Evolutionary conservation across 345 rosid species (phyloP).

Genomic region (Firmiana major): DNA sequence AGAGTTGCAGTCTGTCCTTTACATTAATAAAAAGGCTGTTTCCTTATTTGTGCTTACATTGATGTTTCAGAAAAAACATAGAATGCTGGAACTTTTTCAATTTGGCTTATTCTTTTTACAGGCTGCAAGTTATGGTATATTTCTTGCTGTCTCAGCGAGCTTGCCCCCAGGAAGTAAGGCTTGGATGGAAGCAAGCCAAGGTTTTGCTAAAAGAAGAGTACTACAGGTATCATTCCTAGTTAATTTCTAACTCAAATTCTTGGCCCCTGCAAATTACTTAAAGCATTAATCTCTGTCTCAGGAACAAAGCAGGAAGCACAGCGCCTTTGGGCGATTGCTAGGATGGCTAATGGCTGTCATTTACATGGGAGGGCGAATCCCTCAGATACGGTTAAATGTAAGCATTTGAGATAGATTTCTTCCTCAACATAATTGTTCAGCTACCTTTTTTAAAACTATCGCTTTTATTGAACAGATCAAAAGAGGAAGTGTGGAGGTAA

Average conservation of each 20-base stretch:
- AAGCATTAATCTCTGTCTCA: constrained; percentile 11
- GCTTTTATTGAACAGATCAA: constrained; percentile 49
- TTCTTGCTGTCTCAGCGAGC: constrained; percentile 63
- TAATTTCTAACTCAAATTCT: background rate
- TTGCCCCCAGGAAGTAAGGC: constrained; percentile 57
- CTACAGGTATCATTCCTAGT: constrained; percentile 33
- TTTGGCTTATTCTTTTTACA: constrained; percentile 17
- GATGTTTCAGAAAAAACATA: no score
- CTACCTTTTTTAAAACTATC: constrained; percentile 20
- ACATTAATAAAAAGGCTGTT: no score
- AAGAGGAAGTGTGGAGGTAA: constrained; percentile 88
- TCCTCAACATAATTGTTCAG: background rate
- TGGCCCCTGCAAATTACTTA: background rate
- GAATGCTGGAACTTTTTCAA: no score
- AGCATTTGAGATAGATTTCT: background rate
- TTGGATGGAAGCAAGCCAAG: constrained; percentile 28
- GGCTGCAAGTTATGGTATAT: constrained; percentile 70
- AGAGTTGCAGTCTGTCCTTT: no score
- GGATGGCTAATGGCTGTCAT: constrained; percentile 99
- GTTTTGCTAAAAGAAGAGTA: constrained; percentile 36
- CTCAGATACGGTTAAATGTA: constrained; percentile 88
- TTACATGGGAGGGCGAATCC: constrained; percentile 94
- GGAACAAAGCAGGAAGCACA: constrained; percentile 59
- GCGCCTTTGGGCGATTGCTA: constrained; percentile 68
- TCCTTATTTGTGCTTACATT: no score